phyloP scores from a whole-genome alignment of 2,329 filamentous ascomycete species.

The Botrytis tulipae region DNA sequence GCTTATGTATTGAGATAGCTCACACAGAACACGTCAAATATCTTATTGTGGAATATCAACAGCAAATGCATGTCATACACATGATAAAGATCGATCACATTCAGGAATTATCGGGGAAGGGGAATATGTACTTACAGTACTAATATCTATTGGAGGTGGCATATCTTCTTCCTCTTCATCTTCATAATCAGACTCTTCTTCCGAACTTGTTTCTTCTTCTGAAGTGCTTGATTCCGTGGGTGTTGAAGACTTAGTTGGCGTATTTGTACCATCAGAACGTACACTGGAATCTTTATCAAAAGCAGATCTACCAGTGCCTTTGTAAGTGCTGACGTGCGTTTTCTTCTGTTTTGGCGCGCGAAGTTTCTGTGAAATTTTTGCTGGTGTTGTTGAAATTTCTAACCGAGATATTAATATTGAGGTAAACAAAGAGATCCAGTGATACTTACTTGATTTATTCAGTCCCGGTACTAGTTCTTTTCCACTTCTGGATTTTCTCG shows the following conservation, averaged over 20 bases:
- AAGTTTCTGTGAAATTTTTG: slow-evolving; percentile 31
- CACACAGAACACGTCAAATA: background rate
- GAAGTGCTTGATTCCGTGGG: slow-evolving; percentile 37
- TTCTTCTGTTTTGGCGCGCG: slow-evolving; percentile 31
- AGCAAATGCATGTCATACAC: background rate
- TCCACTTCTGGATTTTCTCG: slow-evolving; percentile 36
- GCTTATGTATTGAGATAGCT: background rate
- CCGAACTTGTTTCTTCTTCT: slow-evolving; percentile 37
- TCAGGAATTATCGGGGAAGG: background rate
- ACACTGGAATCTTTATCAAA: slow-evolving; percentile 26
- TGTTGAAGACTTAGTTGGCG: slow-evolving; percentile 25
- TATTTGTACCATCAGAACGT: slow-evolving; percentile 27
- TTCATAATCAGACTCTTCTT: slow-evolving; percentile 39
- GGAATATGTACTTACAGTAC: slow-evolving; percentile 32
- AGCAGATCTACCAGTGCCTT: slow-evolving; percentile 32
- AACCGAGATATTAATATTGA: slow-evolving; percentile 18
- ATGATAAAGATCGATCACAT: background rate
- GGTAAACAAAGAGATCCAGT: slow-evolving; percentile 10
- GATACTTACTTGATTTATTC: slow-evolving; percentile 34
- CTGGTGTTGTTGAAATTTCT: slow-evolving; percentile 29
- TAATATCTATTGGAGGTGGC: slow-evolving; percentile 32
- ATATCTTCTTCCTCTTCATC: slow-evolving; percentile 35
- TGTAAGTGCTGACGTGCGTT: slow-evolving; percentile 30
- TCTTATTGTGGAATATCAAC: background rate
- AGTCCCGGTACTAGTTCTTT: slow-evolving; percentile 36